phyloP scores from a whole-genome alignment of 371 early-diverging fungal species.

The Blastocladiella emersonii region DNA sequence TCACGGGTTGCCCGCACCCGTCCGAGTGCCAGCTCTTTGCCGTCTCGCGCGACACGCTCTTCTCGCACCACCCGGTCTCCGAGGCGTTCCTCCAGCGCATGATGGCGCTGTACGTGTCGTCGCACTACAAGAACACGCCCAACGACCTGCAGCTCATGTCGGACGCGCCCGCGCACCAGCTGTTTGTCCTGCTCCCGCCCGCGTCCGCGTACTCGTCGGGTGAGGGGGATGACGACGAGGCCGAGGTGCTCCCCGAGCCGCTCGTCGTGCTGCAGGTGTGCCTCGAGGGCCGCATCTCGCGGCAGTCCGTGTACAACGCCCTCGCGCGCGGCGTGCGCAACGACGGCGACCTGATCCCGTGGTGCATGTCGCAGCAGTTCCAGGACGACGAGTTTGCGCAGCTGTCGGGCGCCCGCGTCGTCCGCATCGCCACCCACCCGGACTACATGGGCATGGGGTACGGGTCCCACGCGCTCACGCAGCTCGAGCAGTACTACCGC shows the following conservation, averaged over 20 bases:
- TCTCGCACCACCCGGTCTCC: slow-evolving; percentile 87
- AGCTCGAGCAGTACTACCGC: slow-evolving; percentile 72
- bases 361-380: slow-evolving; percentile 89
- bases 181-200: slow-evolving; percentile 93
- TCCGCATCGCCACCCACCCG: slow-evolving; percentile 98
- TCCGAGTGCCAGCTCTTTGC: slow-evolving; percentile 86
- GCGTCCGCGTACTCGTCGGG: slow-evolving; percentile 11
- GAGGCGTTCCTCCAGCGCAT: slow-evolving; percentile 94
- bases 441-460: slow-evolving; percentile 97
- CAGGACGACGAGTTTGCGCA: slow-evolving; percentile 93
- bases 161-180: slow-evolving; percentile 96
- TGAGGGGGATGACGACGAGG: slow-evolving; percentile 23
- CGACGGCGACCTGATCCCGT: slow-evolving; percentile 96
- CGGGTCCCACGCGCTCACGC: slow-evolving; percentile 76
- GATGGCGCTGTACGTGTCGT: slow-evolving; percentile 92
- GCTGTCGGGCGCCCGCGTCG: slow-evolving; percentile 91
- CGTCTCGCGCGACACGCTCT: slow-evolving; percentile 92
- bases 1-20: slow-evolving; percentile 84
- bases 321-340: slow-evolving; percentile 74
- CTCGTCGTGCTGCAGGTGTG: slow-evolving; percentile 85
- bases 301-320: slow-evolving; percentile 64
- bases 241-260: slow-evolving; percentile 76
- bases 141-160: slow-evolving; percentile 97
- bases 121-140: slow-evolving; percentile 99
- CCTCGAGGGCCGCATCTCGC: slow-evolving; percentile 90